phyloP scores from a whole-genome alignment of 192 early-diverging fungal species.

The Coemansia sp. region DNA sequence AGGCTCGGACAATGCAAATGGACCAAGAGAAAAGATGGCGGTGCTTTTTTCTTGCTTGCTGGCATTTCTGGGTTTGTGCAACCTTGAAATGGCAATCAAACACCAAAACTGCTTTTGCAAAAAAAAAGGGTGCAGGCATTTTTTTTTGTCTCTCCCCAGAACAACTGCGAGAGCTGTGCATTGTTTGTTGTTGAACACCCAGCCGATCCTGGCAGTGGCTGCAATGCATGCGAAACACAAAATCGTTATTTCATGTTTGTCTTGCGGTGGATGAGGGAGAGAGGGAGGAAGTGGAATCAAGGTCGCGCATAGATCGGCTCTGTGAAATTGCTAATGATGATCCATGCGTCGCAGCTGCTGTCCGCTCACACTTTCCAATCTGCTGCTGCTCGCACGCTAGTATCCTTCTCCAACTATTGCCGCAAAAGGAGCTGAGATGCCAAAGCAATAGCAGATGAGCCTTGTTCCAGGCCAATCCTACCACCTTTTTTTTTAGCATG shows the following conservation, averaged over 20 bases:
- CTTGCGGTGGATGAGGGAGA: neutral
- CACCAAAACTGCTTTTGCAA: neutral
- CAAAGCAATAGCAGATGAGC: neutral
- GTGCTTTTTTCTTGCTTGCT: neutral
- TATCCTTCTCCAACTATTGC: neutral
- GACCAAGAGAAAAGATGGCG: neutral
- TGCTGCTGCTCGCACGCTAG: neutral
- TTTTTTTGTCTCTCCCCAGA: slow-evolving; percentile 1
- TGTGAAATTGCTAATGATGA: neutral
- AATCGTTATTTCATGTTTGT: neutral
- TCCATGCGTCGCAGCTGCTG: neutral
- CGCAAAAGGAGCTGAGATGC: neutral
- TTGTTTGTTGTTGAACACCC: neutral
- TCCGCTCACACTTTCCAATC: neutral
- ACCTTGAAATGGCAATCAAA: neutral
- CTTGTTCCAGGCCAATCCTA: neutral
- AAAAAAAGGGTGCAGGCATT: neutral
- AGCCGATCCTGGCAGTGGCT: neutral
- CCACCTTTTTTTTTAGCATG: neutral
- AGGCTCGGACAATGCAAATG: neutral
- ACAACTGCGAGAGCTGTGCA: neutral
- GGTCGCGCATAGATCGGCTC: neutral
- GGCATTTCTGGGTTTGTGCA: neutral
- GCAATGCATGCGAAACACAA: neutral
- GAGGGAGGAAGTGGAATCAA: neutral